Evolutionary conservation across 768 basidiomycete genomes (phyloP).

Genomic region (Rhodotorula taiwanensis): DNA sequence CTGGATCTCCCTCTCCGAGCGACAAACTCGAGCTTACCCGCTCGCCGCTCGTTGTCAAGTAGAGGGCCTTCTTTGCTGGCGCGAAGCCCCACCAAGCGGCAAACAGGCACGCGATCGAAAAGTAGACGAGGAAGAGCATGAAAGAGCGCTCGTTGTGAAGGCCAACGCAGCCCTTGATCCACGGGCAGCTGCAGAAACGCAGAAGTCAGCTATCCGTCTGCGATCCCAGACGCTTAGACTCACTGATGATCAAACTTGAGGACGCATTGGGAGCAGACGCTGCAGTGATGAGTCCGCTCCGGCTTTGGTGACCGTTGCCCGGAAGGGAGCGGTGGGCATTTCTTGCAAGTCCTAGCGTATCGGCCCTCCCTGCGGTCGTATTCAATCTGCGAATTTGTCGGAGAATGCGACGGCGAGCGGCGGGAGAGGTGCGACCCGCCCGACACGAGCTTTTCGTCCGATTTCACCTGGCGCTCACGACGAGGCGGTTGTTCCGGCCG

Average conservation of each 20-base stretch:
- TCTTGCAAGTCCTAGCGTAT: slow-evolving; percentile 32
- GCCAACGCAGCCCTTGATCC: slow-evolving; percentile 63
- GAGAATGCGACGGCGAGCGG: not conserved
- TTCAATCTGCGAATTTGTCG: not conserved
- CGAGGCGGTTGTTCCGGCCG: no score
- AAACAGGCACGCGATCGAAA: slow-evolving; percentile 63
- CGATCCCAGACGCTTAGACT: not conserved
- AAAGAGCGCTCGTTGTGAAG: slow-evolving; percentile 94
- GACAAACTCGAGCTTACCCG: no score
- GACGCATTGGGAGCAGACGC: slow-evolving; percentile 36
- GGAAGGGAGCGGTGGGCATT: slow-evolving; percentile 12
- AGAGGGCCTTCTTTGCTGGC: slow-evolving; percentile 9
- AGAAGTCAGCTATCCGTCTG: not conserved
- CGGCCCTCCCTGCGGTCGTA: not conserved
- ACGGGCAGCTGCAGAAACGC: slow-evolving; percentile 44
- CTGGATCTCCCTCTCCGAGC: slow-evolving; percentile 1
- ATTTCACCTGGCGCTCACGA: no score
- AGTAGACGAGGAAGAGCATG: slow-evolving; percentile 88
- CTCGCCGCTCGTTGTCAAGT: no score
- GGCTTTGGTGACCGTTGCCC: slow-evolving; percentile 34
- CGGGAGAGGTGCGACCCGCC: no score
- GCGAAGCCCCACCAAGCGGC: slow-evolving; percentile 61
- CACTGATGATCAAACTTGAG: slow-evolving; percentile 41
- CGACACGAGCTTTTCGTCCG: no score
- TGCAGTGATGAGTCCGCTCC: slow-evolving; percentile 41